A percentile compares a stretch with the other conserved stretches of the same genome.
These are phyloP conservation scores for Brassica hybrid DNA, from an alignment of 441 rosid species.

Conservation along the genomic window DNA sequence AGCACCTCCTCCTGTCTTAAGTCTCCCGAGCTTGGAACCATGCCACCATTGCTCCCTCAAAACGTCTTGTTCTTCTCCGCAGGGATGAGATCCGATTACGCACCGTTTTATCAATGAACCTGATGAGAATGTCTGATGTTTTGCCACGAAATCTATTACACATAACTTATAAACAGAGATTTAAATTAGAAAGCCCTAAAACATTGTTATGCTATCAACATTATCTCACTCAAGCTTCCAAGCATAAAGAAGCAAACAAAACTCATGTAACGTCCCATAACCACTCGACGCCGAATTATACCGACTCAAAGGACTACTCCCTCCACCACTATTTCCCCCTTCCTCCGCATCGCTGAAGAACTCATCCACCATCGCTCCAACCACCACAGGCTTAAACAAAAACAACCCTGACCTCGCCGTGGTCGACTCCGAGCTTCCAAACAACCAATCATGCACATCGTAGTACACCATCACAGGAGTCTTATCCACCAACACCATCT, in stretches of 20 bases:
- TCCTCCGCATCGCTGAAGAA: slow-evolving; percentile 35
- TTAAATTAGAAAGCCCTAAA: slow-evolving; percentile 7
- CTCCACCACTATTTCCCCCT: slow-evolving; percentile 39
- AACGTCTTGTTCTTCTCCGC: no score
- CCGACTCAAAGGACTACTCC: slow-evolving; percentile 43
- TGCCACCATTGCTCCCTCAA: no score
- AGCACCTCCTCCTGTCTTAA: no score
- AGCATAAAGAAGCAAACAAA: slow-evolving; percentile 84
- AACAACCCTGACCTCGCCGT: slow-evolving; percentile 54
- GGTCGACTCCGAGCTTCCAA: slow-evolving; percentile 40
- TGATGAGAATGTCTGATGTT: no score
- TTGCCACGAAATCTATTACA: neutral
- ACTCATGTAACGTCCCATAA: slow-evolving; percentile 50
- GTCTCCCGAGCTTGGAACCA: no score
- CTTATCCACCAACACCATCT: slow-evolving; percentile 61
- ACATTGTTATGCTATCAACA: neutral
- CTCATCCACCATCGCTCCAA: slow-evolving; percentile 37
- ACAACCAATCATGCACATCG: slow-evolving; percentile 93
- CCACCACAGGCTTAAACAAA: slow-evolving; percentile 65
- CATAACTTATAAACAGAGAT: neutral
- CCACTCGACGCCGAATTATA: slow-evolving; percentile 44
- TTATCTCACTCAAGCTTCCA: slow-evolving; percentile 75
- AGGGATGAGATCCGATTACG: no score
- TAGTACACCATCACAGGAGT: slow-evolving; percentile 72
- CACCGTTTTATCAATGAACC: no score